Evolutionary conservation across 805 yeast species (phyloP), one percentile per base, ranked within the genome.

Genomic region (Hyphopichia homilentoma): DNA sequence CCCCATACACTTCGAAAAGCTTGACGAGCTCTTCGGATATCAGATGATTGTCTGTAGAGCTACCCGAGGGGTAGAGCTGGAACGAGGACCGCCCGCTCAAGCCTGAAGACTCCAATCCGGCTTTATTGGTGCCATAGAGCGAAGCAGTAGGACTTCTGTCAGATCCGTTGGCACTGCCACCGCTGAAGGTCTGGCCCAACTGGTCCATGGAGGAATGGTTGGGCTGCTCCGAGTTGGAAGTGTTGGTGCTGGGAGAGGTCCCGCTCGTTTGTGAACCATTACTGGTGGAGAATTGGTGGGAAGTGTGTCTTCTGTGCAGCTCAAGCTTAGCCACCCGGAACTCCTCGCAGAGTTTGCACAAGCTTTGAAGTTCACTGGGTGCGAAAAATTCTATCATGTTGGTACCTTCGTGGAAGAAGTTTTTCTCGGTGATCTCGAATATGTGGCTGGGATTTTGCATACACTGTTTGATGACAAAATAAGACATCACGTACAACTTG

Each of bases 401-500:
- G 14, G 68, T 55, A 3, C 69, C 68, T 17, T 57, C 54, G 32
- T 61, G 65, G 32, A 48, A 48, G 25, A 55, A 56, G 24, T 47
- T 38, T 6, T 42, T 36, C n/a, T 59, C 57, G 22, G 42, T 43
- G 6, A 57, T 45, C 18, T 55, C 58, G 35, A 65, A 62, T 30
- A 65, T 52, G 7, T 47, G 50, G 32, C 56, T 60, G 0, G 70
- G 61, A 34, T 65, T 58, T 17, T 58, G 63, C 62, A 59, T 59
- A 40, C 70, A 61, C 37, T 65, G 71, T 31, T 54, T 54, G 29
- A 66, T 46, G 6, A 63, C 64, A 39, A 62, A 61, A 39, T 55
- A 61, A 6, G 68, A 54, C 55, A 66, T 61, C 27, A 65, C 68
- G 35, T 64, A 61, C 9, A 66, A 43, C 38, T 56, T 53, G 49